Evolutionary conservation across 441 rosid species (phyloP), one percentile per base, ranked within the genome.

Genomic region (Pelargonium australe): DNA sequence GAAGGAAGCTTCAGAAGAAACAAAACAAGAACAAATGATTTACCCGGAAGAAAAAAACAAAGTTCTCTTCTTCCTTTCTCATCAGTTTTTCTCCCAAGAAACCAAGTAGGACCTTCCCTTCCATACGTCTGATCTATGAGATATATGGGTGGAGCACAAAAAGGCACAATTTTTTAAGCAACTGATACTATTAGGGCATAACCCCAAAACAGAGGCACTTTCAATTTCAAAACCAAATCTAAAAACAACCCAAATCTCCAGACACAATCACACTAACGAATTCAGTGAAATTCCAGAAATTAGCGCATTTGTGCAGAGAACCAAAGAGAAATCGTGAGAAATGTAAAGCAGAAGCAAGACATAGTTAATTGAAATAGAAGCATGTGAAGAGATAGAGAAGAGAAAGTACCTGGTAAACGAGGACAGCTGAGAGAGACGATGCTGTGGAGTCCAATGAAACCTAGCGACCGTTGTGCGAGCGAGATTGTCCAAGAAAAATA

Each of bases 381-480:
- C 5, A 34, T 34, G 5, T 4, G 13, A 7, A 51, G n/a, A 51
- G 57, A 16, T 51, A 8, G 10, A 12, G 8, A 25, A 16, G 62
- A 55, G 63, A 19, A 19, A 19, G 25, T 9, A 58, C 31, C 63
- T 58, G 63, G 63, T 28, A 58, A 19, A 9, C 63, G 63, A 20
- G 5, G 13, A 58, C 28, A 16, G 28, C 4, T 4, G 63, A 17
- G 8, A 28, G 63, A 19, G 4, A 58, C 6, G 63, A 11, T 8
- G 63, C 13, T 20, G 63, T 58, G 5, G 60, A 17, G 20, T 3
- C 60, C 6, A 58, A 28, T 28, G 63, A 58, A 58, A 58, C 63
- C 63, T 58, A 19, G 63, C 63, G 63, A 58, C 63, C 63, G 63
- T 58, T 58, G 63, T 58, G 62, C 63, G 63, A 19, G 60, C 62